phyloP scores from a whole-genome alignment of 1,284 basidiomycete genomes.

The Mycena citricolor region DNA sequence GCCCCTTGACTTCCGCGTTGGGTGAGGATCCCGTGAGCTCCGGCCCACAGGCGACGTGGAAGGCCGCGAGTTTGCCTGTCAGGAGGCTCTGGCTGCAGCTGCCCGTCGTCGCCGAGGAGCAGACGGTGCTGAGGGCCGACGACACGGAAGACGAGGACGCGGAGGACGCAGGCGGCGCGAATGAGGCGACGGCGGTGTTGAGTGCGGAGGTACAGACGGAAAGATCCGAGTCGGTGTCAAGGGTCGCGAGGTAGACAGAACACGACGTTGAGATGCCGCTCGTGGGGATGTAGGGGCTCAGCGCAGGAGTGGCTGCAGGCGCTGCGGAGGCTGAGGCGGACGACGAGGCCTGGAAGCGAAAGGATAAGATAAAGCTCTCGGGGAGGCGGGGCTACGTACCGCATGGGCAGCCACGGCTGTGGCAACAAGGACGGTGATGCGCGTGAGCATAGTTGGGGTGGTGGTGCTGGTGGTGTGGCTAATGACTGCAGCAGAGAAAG shows the following conservation, averaged over 20 bases:
- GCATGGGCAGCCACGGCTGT: constrained; percentile 16
- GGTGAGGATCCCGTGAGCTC: constrained; percentile 65
- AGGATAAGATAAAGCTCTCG: constrained; percentile 1
- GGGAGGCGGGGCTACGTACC: constrained; percentile 11
- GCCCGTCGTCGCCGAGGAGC: constrained; percentile 40
- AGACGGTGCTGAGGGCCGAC: constrained; percentile 58
- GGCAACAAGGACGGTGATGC: constrained; percentile 17
- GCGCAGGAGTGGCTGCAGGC: constrained; percentile 25
- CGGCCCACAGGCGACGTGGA: constrained; percentile 64
- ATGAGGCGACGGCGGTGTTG: constrained; percentile 58
- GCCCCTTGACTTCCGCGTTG: constrained; percentile 49
- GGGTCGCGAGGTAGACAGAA: constrained; percentile 53
- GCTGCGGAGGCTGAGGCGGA: constrained; percentile 2
- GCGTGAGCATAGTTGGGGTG: constrained; percentile 12
- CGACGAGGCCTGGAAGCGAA: constrained; percentile 26
- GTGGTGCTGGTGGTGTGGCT: too few relatives aligned
- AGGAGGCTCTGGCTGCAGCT: constrained; percentile 62
- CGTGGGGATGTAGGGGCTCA: constrained; percentile 59
- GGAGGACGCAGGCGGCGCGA: constrained; percentile 49
- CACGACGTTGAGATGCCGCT: constrained; percentile 60
- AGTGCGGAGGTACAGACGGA: constrained; percentile 66
- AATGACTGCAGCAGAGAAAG: constrained; percentile 9
- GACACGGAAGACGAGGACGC: constrained; percentile 48
- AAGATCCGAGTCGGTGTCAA: constrained; percentile 65
- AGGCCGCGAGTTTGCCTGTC: constrained; percentile 60